These are phyloP conservation scores for Colletotrichum nymphaeae DNA, from an alignment of 2,329 filamentous ascomycete species.

Conservation along the genomic window DNA sequence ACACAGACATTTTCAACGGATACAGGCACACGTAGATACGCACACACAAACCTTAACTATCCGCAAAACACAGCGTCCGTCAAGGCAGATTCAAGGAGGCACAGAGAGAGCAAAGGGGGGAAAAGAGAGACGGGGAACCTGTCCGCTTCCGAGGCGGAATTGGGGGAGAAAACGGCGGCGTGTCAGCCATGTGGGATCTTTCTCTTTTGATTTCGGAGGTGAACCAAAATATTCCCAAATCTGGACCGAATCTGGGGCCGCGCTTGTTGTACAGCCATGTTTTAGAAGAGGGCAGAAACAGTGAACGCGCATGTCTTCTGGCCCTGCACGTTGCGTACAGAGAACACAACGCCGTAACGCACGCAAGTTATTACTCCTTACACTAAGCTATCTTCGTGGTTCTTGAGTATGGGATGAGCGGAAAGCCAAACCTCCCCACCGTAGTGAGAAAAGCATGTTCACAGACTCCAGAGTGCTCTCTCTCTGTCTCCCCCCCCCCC, in stretches of 20 bases:
- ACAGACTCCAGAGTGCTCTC: neutral
- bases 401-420: neutral
- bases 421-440: neutral
- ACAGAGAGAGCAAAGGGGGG: no score
- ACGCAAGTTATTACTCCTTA: neutral
- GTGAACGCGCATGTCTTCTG: constrained; percentile 20
- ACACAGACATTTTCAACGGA: neutral
- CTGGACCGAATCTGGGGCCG: neutral
- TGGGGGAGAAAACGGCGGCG: constrained; percentile 11
- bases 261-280: constrained; percentile 11
- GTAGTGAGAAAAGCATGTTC: constrained; percentile 19
- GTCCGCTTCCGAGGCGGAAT: constrained; percentile 4
- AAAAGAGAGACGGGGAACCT: neutral
- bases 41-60: neutral
- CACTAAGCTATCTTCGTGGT: neutral
- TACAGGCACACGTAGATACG: neutral
- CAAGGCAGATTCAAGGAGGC: neutral
- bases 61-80: neutral
- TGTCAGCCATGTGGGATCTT: neutral
- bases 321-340: constrained; percentile 9
- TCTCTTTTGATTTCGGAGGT: neutral
- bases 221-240: neutral
- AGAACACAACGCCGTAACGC: neutral
- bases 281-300: constrained; percentile 21
- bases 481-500: no score